phyloP scores from a whole-genome alignment of 768 basidiomycete species.

The Sarcomyxa edulis region DNA sequence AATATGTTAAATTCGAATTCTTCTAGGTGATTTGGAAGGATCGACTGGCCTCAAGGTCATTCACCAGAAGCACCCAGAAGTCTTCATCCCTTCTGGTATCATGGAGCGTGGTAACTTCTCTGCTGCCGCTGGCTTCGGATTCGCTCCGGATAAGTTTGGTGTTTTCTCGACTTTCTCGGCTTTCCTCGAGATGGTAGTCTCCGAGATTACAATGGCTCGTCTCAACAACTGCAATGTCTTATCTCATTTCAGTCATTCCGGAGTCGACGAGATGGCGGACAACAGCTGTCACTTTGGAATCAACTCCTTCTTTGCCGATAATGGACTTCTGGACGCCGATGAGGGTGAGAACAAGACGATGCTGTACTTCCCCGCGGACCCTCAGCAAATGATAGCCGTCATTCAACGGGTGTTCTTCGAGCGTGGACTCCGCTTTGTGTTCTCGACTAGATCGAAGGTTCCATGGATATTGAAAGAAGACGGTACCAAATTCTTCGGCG shows the following conservation, averaged over 20 bases:
- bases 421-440: conserved; percentile 77
- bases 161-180: conserved; percentile 91
- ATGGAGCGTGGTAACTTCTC: conserved; percentile 85
- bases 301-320: conserved; percentile 87
- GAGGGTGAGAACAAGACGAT: too few relatives aligned
- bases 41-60: conserved; percentile 87
- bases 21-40: conserved; percentile 74
- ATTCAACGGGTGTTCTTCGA: conserved; percentile 79
- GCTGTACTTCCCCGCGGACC: conserved; percentile 87
- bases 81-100: conserved; percentile 80
- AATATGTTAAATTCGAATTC: conserved; percentile 7
- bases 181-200: conserved; percentile 88
- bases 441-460: conserved; percentile 87
- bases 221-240: conserved; percentile 86
- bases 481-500: conserved; percentile 62
- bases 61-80: conserved; percentile 87
- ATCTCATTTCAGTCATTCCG: conserved; percentile 87
- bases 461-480: conserved; percentile 81
- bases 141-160: conserved; percentile 75
- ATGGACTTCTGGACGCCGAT: conserved; percentile 76
- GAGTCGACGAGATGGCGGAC: conserved; percentile 63
- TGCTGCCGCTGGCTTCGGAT: conserved; percentile 85
- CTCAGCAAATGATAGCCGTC: conserved; percentile 74
- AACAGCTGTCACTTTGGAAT: conserved; percentile 65
- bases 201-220: conserved; percentile 90